Evolutionary conservation across 768 basidiomycete species (phyloP), one percentile per base, ranked within the genome.

Genomic region (Coprinopsis strossmayeri): DNA sequence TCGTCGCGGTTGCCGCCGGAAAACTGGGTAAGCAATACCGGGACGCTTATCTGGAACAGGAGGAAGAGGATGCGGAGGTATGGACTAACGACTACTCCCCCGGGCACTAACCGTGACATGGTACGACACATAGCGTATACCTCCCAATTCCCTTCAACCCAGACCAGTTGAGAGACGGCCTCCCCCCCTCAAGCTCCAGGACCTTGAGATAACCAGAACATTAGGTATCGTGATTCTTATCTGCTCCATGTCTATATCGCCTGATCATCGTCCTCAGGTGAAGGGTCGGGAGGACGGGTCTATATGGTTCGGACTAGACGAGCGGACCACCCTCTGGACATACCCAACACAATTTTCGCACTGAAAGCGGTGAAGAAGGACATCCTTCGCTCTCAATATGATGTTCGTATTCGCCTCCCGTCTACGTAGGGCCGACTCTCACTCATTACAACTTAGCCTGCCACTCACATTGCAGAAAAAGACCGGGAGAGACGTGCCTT

Each of bases 321-420:
- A 23, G 53, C 54, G 10, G 18, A 24, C 0, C 64, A 70, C 47
- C 54, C 48, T n/a, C 38, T 66, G n/a, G 72, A 73, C 24, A 60
- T 51, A 2, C 59, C 64, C 1, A 64, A 63, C 20, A 55, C 65
- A n/a, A 27, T 71, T 2, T 74, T 77, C 40, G 78, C 77, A 3
- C 40, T 81, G 46, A 79, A 80, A 53, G 63, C 66, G 0, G 49
- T 72, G 24, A 59, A 54, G 25, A 74, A 73, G 55, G 61, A 61
- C 44, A 37, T 32, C 15, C 30, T 32, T 7, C 30, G 30, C 30
- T 32, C 15, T 32, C 7, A 15, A 15, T 15, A 32, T 32, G 30
- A 32, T 32, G 30, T 32, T 15, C 15, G 30, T n/a, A n/a, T n/a
- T n/a, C n/a, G n/a, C n/a, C n/a, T n/a, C n/a, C n/a, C n/a, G n/a